Evolutionary conservation across 2,329 filamentous ascomycete species (phyloP).

Genomic region (Mycogone perniciosa): DNA sequence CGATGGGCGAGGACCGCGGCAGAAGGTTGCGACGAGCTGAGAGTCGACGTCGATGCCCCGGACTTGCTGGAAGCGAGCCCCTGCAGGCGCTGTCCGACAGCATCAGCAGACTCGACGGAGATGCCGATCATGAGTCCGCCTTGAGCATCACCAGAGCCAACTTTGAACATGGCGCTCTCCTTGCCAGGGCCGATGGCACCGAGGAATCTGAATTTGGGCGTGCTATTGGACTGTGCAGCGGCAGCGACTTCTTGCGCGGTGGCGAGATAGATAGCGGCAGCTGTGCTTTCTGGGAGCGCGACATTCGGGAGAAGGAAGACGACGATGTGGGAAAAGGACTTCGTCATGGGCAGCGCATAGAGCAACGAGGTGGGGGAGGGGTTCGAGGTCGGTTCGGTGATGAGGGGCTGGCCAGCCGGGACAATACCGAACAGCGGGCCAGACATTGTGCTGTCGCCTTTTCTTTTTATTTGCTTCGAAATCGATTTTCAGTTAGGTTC

Average conservation of each 20-base stretch:
- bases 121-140: conserved; percentile 69
- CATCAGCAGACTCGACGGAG: conserved; percentile 67
- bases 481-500: too few relatives aligned
- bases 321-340: conserved; percentile 71
- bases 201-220: conserved; percentile 69
- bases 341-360: conserved; percentile 42
- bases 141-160: conserved; percentile 37
- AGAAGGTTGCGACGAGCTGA: conserved; percentile 37
- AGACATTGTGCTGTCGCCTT: conserved; percentile 28
- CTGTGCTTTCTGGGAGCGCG: conserved; percentile 64
- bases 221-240: conserved; percentile 33
- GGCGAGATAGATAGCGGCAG: conserved; percentile 82
- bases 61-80: conserved; percentile 40
- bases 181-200: conserved; percentile 87
- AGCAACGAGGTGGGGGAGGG: conserved; percentile 51
- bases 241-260: conserved; percentile 40
- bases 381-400: conserved; percentile 47
- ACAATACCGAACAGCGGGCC: conserved; percentile 52
- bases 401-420: conserved; percentile 52
- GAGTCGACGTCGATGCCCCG: background rate
- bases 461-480: too few relatives aligned
- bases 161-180: conserved; percentile 84
- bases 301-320: conserved; percentile 82
- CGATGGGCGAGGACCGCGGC: conserved; percentile 80
- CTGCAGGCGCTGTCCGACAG: conserved; percentile 64